These are phyloP conservation scores for Vicia villosa DNA, from an alignment of 306 rosid genomes.

Conservation along the genomic window DNA sequence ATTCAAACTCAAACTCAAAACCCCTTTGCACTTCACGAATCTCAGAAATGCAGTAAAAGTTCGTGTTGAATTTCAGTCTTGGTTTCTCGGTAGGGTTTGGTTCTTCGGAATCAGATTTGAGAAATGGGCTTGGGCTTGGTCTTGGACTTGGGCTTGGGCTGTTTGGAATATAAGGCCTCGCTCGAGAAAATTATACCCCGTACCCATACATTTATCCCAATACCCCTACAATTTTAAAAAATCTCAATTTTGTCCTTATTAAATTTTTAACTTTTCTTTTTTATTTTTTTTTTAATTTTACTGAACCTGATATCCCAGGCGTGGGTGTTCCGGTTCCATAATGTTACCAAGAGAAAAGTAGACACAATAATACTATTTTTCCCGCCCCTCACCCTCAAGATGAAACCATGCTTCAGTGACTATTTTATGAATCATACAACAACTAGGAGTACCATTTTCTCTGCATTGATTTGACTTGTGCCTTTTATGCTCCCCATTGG, in stretches of 20 bases:
- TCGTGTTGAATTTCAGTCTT: neutral
- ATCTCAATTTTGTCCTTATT: no score
- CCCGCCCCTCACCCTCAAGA: neutral
- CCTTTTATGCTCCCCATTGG: neutral
- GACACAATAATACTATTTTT: neutral
- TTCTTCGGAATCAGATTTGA: neutral
- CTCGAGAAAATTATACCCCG: no score
- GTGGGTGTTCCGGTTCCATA: no score
- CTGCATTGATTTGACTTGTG: constrained; percentile 27
- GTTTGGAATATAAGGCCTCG: no score
- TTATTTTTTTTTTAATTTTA: no score
- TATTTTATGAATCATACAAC: constrained; percentile 5
- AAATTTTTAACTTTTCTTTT: no score
- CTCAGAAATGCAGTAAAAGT: neutral
- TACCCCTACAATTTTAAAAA: no score
- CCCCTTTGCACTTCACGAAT: neutral
- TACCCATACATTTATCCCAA: no score
- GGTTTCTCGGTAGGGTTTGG: neutral
- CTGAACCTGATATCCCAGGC: no score
- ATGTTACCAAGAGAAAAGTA: neutral
- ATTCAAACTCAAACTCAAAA: neutral
- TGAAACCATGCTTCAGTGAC: neutral
- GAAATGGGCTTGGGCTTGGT: constrained; percentile 1
- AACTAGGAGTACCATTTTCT: constrained; percentile 2
- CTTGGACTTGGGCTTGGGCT: no score